A percentile compares a stretch with the other conserved stretches of the same genome.
Evolutionary conservation across 306 rosid species (phyloP).

Genomic region (Trifolium fragiferum): DNA sequence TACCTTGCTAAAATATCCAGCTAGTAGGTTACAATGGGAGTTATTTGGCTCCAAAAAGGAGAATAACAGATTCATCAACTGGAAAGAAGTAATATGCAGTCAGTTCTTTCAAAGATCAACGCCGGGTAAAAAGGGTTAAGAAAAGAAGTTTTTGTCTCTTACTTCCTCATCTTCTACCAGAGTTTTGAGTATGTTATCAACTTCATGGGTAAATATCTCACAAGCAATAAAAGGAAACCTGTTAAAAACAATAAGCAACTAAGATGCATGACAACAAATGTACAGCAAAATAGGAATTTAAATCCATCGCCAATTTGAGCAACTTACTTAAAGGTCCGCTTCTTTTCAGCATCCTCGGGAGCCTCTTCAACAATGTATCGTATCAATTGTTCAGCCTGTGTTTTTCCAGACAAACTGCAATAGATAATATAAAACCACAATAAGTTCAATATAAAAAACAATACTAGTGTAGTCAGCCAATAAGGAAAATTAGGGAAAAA

Average conservation of each 20-base stretch:
- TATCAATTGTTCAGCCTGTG: constrained; percentile 83
- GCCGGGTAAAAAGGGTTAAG: constrained; percentile 13
- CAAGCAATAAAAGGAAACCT: constrained; percentile 98
- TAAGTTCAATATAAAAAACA: constrained; percentile 29
- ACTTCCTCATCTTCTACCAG: constrained; percentile 97
- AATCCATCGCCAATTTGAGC: constrained; percentile 36
- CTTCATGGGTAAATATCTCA: constrained; percentile 97
- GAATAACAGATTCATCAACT: constrained; percentile 90
- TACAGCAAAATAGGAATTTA: constrained; percentile 31
- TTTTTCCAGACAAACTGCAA: constrained; percentile 82
- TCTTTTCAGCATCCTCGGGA: constrained; percentile 91
- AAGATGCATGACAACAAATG: constrained; percentile 41
- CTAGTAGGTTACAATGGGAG: constrained; percentile 81
- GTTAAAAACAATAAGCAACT: constrained; percentile 44
- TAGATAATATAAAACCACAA: constrained; percentile 34
- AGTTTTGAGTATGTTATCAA: constrained; percentile 88
- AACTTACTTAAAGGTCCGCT: constrained; percentile 85
- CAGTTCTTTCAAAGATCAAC: constrained; percentile 40
- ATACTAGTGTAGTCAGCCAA: constrained; percentile 20
- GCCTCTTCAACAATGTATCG: constrained; percentile 88
- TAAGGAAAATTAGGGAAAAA: constrained; percentile 26
- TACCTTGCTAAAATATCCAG: constrained; percentile 99
- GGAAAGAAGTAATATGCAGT: constrained; percentile 54
- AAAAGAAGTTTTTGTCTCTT: constrained; percentile 41
- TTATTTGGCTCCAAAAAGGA: constrained; percentile 86